These are phyloP conservation scores for Aspergillus steynii DNA, from an alignment of 495 filamentous ascomycete species.

Conservation along the genomic window DNA sequence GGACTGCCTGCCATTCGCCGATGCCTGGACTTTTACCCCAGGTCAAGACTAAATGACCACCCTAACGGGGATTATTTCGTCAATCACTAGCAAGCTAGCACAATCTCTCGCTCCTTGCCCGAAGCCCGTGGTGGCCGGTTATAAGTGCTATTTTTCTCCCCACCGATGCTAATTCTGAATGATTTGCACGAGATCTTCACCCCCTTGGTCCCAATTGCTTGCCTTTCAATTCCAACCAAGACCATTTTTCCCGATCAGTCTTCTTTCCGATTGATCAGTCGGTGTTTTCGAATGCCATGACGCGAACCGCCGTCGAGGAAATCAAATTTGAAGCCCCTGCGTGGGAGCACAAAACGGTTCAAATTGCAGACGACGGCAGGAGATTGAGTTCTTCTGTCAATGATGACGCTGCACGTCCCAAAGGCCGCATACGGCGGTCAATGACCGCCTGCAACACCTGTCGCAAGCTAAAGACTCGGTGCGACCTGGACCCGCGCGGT, in stretches of 20 bases:
- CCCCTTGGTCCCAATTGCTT: slow-evolving; percentile 3
- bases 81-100: slow-evolving; percentile 16
- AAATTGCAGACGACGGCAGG: slow-evolving; percentile 28
- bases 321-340: slow-evolving; percentile 21
- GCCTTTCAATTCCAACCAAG: not conserved
- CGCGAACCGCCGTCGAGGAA: slow-evolving; percentile 29
- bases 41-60: slow-evolving; percentile 13
- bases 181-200: slow-evolving; percentile 14
- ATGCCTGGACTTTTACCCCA: slow-evolving; percentile 18
- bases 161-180: slow-evolving; percentile 11
- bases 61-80: slow-evolving; percentile 16
- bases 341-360: slow-evolving; percentile 35
- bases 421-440: slow-evolving; percentile 42
- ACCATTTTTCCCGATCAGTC: slow-evolving; percentile 1
- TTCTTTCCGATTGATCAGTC: slow-evolving; percentile 5
- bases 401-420: slow-evolving; percentile 31
- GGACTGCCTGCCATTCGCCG: slow-evolving; percentile 10
- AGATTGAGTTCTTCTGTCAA: slow-evolving; percentile 27
- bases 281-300: slow-evolving; percentile 26
- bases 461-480: slow-evolving; percentile 46
- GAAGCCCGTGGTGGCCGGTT: slow-evolving; percentile 11
- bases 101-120: slow-evolving; percentile 13
- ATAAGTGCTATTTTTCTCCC: slow-evolving; percentile 17
- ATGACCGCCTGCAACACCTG: slow-evolving; percentile 48
- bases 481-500: slow-evolving; percentile 40